A percentile compares a stretch with the other conserved stretches of the same genome.
Conservation (phyloP, 768 basidiomycete genomes). For the Mycena indigotica region DNA sequence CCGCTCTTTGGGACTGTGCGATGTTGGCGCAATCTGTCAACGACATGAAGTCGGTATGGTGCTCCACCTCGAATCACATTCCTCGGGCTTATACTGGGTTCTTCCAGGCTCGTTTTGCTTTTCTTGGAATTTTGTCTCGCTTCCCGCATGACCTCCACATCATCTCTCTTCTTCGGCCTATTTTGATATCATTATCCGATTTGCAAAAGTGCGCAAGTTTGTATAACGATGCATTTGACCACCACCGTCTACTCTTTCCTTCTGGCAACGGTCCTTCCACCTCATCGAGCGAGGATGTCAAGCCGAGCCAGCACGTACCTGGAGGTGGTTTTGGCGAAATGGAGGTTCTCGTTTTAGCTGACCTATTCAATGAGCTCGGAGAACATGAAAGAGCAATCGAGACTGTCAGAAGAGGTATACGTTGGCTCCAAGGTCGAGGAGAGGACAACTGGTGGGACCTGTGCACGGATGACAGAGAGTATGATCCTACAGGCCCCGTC, state of each 20-base stretch:
- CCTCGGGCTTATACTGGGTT: not conserved
- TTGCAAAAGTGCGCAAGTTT: conserved; percentile 63
- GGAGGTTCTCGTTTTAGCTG: conserved; percentile 83
- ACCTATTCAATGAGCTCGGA: conserved; percentile 74
- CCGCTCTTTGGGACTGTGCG: conserved; percentile 89
- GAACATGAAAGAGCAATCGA: conserved; percentile 69
- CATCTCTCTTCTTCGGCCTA: conserved; percentile 73
- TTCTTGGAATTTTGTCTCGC: conserved; percentile 70
- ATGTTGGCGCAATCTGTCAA: conserved; percentile 75
- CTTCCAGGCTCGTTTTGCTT: conserved; percentile 59
- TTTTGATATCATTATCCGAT: conserved; percentile 76
- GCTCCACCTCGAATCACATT: not conserved
- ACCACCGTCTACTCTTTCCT: conserved; percentile 58
- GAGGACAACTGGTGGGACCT: conserved; percentile 79
- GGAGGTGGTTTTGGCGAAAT: conserved; percentile 62
- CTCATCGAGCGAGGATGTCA: not conserved
- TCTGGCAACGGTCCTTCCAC: conserved; percentile 32
- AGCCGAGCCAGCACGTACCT: conserved; percentile 20
- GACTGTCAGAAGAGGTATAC: conserved; percentile 70
- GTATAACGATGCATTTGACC: conserved; percentile 73
- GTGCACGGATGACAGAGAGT: conserved; percentile 88
- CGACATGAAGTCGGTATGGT: conserved; percentile 63
- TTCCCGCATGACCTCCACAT: conserved; percentile 81
- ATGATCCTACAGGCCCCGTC: conserved; percentile 49
- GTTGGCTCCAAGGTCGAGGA: conserved; percentile 89